phyloP scores from a whole-genome alignment of 139 green algal genomes.

The Closterium sp. region DNA sequence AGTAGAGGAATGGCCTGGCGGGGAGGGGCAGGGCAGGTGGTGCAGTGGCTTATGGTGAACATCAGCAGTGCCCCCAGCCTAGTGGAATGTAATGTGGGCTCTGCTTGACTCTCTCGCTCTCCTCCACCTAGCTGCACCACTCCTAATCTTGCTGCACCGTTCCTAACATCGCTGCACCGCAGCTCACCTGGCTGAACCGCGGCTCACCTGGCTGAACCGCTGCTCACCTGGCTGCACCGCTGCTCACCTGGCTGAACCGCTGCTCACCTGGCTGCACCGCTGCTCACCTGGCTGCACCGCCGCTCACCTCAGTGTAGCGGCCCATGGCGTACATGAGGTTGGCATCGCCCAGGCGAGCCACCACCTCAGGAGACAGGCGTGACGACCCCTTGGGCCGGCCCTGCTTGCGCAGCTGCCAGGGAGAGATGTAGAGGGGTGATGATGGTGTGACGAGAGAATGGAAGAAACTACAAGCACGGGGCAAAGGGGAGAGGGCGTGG shows the following conservation, averaged over 20 bases:
- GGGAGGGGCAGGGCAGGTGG: no score
- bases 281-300: background rate
- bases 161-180: background rate
- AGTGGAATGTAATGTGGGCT: no score
- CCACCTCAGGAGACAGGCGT: conserved; percentile 64
- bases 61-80: background rate
- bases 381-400: conserved; percentile 13
- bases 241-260: no score
- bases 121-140: background rate
- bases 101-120: no score
- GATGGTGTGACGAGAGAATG: background rate
- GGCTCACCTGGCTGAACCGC: background rate
- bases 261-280: no score
- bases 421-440: background rate
- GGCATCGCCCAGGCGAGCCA: conserved; percentile 74
- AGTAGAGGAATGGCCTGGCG: conserved; percentile 67
- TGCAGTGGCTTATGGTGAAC: background rate
- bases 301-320: conserved; percentile 35
- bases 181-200: background rate
- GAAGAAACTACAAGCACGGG: no score
- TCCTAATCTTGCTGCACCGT: background rate
- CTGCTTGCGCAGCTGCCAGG: background rate
- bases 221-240: background rate
- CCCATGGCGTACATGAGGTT: conserved; percentile 79
- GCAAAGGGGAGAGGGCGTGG: no score